Evolutionary conservation across 768 basidiomycete genomes (phyloP), one percentile per base, ranked within the genome.

Genomic region (Suillus discolor): DNA sequence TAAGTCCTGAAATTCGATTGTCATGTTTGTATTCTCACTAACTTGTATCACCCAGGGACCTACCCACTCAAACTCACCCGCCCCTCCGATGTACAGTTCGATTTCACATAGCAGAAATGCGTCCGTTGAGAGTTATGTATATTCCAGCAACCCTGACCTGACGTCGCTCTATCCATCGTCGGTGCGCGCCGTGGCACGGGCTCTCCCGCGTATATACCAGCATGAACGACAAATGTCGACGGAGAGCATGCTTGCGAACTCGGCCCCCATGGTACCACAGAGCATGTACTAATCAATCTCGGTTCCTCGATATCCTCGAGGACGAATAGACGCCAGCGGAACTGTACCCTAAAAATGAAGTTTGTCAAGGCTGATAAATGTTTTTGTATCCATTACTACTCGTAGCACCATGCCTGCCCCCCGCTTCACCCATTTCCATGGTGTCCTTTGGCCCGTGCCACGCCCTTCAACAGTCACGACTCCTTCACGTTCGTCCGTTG

Each of bases 111-210:
- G 41, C 16, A 68, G 62, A 20, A 55, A 66, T 28, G 38, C 71
- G 1, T 79, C 77, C 2, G 59, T 66, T 20, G 79, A 79, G 47
- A 72, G 69, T 51, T 13, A 72, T 15, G 51, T 65, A 18, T 68
- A 57, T 38, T 66, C 68, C 18, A 42, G 62, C 20, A 71, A 68
- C 11, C 66, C 71, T 8, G 76, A 78, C 61, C 72, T 75, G 34
- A 67, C 74, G 18, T 72, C 75, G 73, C 63, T 78, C 39, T 78
- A 81, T 67, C 82, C 81, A 5, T 73, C 73, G 2, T 68, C 79
- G 15, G 79, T 79, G 34, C 77, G 80, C 36, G 75, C 74, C 4
- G 79, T 77, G 6, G 79, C 78, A 12, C 77, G 79, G 38, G 59
- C 62, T 25, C 68, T 68, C 36, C 69, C 68, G 9, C 71, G 51